These are phyloP conservation scores for Panaeolus papilionaceus DNA, from an alignment of 768 basidiomycete genomes.

Conservation along the genomic window DNA sequence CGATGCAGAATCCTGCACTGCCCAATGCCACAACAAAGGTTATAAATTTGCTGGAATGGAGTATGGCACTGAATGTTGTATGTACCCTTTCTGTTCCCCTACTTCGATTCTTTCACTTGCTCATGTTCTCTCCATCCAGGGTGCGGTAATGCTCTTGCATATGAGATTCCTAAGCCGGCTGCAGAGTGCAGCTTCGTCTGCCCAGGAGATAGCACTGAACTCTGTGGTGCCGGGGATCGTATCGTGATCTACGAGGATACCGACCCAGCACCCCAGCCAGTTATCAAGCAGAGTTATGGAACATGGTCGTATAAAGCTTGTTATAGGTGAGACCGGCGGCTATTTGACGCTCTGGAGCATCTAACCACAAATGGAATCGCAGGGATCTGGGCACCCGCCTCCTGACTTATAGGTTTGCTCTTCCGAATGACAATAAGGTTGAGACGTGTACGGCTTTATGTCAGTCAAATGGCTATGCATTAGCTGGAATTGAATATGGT, in stretches of 20 bases:
- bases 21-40: background rate
- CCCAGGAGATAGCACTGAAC: slow-evolving; percentile 60
- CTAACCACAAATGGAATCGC: background rate
- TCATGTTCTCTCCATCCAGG: background rate
- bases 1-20: background rate
- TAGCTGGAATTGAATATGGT: slow-evolving; percentile 48
- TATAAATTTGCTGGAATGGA: background rate
- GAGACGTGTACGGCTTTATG: slow-evolving; percentile 67
- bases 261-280: slow-evolving; percentile 59
- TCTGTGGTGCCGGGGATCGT: slow-evolving; percentile 64
- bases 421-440: slow-evolving; percentile 52
- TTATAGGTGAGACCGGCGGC: slow-evolving; percentile 53
- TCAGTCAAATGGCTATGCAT: slow-evolving; percentile 52
- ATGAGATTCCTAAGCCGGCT: background rate
- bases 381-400: slow-evolving; percentile 48
- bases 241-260: slow-evolving; percentile 70
- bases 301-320: slow-evolving; percentile 76
- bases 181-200: slow-evolving; percentile 67
- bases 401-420: slow-evolving; percentile 39
- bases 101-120: background rate
- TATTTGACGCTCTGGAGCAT: slow-evolving; percentile 21
- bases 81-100: background rate
- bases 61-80: slow-evolving; percentile 2
- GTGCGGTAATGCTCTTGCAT: background rate
- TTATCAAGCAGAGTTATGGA: slow-evolving; percentile 58